Conservation (phyloP, 2,329 filamentous ascomycete genomes). For the Stagonosporopsis vannaccii region DNA sequence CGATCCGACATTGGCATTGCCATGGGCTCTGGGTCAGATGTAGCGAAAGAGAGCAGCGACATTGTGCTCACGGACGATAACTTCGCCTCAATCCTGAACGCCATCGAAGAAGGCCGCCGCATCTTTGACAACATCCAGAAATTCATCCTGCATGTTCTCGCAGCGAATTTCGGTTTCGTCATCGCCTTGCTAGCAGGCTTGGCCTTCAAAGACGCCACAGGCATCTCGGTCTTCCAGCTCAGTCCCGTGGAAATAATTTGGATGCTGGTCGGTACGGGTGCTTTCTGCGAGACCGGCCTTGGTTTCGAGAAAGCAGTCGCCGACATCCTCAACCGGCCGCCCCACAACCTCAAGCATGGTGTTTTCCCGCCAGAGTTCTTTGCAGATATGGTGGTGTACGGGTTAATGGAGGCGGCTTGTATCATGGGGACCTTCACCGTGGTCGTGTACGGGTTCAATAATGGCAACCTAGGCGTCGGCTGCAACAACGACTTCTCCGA, state of each 20-base stretch:
- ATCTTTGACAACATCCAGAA: constrained; percentile 38
- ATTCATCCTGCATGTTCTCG: constrained; percentile 42
- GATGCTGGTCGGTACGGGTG: constrained; percentile 27
- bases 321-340: neutral
- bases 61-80: neutral
- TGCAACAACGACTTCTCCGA: constrained; percentile 40
- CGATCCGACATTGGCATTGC: constrained; percentile 56
- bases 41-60: constrained; percentile 50
- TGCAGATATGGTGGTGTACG: constrained; percentile 37
- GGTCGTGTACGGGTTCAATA: neutral
- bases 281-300: constrained; percentile 34
- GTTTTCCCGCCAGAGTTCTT: constrained; percentile 22
- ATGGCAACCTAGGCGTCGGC: constrained; percentile 22
- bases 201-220: constrained; percentile 38
- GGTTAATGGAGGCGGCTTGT: neutral
- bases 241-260: constrained; percentile 43
- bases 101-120: neutral
- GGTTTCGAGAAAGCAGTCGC: neutral
- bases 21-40: constrained; percentile 55
- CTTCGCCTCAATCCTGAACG: neutral
- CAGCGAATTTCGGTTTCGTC: constrained; percentile 42
- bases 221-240: constrained; percentile 45
- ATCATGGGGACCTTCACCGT: constrained; percentile 15
- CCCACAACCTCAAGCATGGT: neutral
- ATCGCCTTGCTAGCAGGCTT: constrained; percentile 43